Base-by-base conservation (phyloP, 768 basidiomycete species). In the Naematelia aurantialba region DNA sequence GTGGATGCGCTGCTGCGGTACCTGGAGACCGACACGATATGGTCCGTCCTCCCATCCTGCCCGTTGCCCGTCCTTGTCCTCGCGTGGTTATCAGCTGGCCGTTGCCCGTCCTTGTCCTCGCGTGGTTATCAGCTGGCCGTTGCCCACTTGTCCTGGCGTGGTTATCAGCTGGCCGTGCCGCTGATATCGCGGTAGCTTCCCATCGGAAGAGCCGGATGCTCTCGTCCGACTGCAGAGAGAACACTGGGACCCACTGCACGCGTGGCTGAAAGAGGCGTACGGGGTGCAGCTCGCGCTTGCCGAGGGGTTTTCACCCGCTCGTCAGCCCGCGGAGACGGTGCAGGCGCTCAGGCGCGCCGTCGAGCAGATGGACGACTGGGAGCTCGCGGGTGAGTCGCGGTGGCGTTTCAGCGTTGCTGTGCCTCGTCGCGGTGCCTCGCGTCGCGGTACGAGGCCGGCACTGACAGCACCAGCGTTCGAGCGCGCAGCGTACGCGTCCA, bases 181-280 rank as follows among this genome's bases (percentile, higher is more conserved):
- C 34, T 17, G 8, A 8, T 39, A 8, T 17, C 17, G 8, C 8
- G 8, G 8, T 68, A 93, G 91, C 71, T 96, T 93, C 79, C 87
- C 89, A 67, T 83, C 89, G 71, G 83, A 89, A 48, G 80, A 85
- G 62, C 91, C 91, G 5, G 83, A 83, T 22, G 81, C 83, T 2
- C 81, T 98, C 31, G 89, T 88, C 49, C 79, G 80, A 39, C 80
- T 97, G 50, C 94, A 98, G 75, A 77, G 83, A 21, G 77, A 84
- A 62, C 85, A 94, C 71, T 99, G 96, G 96, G 83, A 86, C 46
- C 94, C 96, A 1, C 78, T 98, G 25, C 79, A 93, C 29, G 81
- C 83, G 4, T 96, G 93, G 91, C 84, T 85, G 10, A 80, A 82
- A 65, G 78, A 82, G 59, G 82, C 83, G 0, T 91, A 85, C 74